Evolutionary conservation across 208 protist genomes (phyloP), one percentile per base, ranked within the genome.

Genomic region (Wallacemonas sp.): DNA sequence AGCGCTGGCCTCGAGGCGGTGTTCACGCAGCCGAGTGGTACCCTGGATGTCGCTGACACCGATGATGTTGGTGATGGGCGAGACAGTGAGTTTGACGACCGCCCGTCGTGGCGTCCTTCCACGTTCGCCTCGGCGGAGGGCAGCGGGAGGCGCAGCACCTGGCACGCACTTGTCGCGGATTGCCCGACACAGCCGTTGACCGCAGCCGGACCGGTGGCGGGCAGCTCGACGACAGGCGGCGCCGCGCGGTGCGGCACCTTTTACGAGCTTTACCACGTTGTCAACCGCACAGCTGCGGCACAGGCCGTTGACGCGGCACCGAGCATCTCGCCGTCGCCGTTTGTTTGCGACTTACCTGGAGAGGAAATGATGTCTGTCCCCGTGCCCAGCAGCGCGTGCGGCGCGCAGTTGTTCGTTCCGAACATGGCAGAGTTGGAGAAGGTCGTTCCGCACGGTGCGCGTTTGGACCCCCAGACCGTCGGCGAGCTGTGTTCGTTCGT

Each of bases 221-320:
- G 17, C 32, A 15, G 8, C 50, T 30, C 50, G 15, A 41, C 42
- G 5, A 22, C 42, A 19, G 17, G 30, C 33, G 17, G 0, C 36
- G 5, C 3, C 29, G 21, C 50, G 0, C 15, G 30, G n/a, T 57
- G 26, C 30, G 38, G 50, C 50, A 38, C 50, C 29, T 57, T 57
- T 32, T 57, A 57, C 50, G 50, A 57, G 8, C 50, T 57, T 8
- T 57, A 57, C 32, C 50, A 57, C 50, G 50, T 27, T 8, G 50
- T 57, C 15, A 57, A 57, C 50, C 50, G 50, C 50, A 39, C 50
- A 4, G 26, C 21, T 8, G 45, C 45, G 42, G n/a, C n/a, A n/a
- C n/a, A n/a, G n/a, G n/a, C n/a, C n/a, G n/a, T n/a, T n/a, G n/a
- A n/a, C n/a, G n/a, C n/a, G n/a, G n/a, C n/a, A n/a, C n/a, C n/a